Evolutionary conservation across 495 filamentous ascomycete species (phyloP).

Genomic region (Talaromyces wortmannii): DNA sequence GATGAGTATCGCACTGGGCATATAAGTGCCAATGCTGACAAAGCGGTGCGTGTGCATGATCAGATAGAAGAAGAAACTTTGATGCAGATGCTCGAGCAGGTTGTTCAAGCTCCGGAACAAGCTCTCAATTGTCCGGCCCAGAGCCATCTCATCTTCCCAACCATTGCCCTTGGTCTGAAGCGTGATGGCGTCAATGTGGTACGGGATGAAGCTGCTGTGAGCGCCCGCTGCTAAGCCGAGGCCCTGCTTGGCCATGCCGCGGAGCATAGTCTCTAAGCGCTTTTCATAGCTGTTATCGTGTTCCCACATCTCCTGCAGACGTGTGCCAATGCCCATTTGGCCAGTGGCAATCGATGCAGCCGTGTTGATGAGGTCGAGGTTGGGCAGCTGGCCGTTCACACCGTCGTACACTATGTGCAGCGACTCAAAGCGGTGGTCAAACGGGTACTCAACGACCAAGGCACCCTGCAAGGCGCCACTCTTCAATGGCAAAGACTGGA

Average conservation of each 20-base stretch:
- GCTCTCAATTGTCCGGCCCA: slow-evolving; percentile 84
- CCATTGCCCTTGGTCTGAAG: slow-evolving; percentile 83
- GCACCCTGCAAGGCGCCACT: slow-evolving; percentile 90
- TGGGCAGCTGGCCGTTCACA: slow-evolving; percentile 91
- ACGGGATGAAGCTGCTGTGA: slow-evolving; percentile 93
- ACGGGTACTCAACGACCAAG: slow-evolving; percentile 87
- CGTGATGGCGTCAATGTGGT: slow-evolving; percentile 95
- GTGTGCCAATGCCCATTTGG: slow-evolving; percentile 83
- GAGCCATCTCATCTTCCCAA: slow-evolving; percentile 94
- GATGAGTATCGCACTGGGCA: slow-evolving; percentile 93
- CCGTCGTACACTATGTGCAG: slow-evolving; percentile 93
- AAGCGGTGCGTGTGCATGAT: slow-evolving; percentile 86
- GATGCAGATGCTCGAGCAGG: slow-evolving; percentile 90
- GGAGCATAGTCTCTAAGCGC: slow-evolving; percentile 80
- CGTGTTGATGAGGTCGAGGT: slow-evolving; percentile 92
- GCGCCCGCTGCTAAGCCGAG: slow-evolving; percentile 85
- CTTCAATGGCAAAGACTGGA: slow-evolving; percentile 80
- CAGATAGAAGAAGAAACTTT: slow-evolving; percentile 99
- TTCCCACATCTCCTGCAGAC: slow-evolving; percentile 78
- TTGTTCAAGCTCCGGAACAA: slow-evolving; percentile 92
- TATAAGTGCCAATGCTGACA: slow-evolving; percentile 95
- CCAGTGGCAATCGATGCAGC: slow-evolving; percentile 80
- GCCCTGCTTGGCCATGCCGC: slow-evolving; percentile 89
- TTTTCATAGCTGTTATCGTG: slow-evolving; percentile 78
- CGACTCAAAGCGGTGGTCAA: slow-evolving; percentile 72